These are phyloP conservation scores for Cystofilobasidium macerans DNA, from an alignment of 768 basidiomycete genomes.

Conservation along the genomic window DNA sequence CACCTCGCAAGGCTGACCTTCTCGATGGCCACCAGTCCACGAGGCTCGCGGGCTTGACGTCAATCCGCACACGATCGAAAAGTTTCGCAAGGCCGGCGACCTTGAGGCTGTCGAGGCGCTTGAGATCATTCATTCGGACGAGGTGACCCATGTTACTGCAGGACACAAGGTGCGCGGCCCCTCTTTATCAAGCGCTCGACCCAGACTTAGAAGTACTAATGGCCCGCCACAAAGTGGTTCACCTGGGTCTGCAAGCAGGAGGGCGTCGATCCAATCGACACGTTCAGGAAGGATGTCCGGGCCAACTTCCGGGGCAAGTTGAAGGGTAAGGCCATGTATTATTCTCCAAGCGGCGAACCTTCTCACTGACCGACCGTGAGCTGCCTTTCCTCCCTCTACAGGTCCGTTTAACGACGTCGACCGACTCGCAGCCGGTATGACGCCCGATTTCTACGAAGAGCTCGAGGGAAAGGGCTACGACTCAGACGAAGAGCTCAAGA, in stretches of 20 bases:
- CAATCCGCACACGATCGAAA: constrained; percentile 66
- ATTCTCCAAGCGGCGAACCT: background rate
- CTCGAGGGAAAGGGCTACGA: constrained; percentile 48
- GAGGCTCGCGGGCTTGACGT: constrained; percentile 61
- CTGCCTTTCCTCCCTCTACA: constrained; percentile 42
- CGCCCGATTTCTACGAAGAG: constrained; percentile 58
- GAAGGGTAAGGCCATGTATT: constrained; percentile 9
- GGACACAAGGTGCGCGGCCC: background rate
- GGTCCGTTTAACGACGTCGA: constrained; percentile 74
- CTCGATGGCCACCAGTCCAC: background rate
- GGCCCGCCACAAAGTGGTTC: constrained; percentile 49
- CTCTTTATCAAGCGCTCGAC: background rate
- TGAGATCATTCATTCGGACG: constrained; percentile 67
- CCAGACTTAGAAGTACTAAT: background rate
- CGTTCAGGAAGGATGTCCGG: constrained; percentile 42
- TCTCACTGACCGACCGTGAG: background rate
- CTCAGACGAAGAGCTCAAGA: background rate
- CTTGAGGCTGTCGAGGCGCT: constrained; percentile 51
- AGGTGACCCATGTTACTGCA: constrained; percentile 44
- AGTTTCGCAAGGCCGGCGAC: constrained; percentile 56
- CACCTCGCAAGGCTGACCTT: constrained; percentile 5
- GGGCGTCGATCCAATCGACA: constrained; percentile 49
- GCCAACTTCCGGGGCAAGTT: constrained; percentile 56
- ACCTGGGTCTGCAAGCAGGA: constrained; percentile 57
- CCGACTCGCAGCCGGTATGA: constrained; percentile 59